A percentile compares a stretch with the other conserved stretches of the same genome.
phyloP scores from a whole-genome alignment of 2,329 filamentous ascomycete species.

The Monosporascus sp. region DNA sequence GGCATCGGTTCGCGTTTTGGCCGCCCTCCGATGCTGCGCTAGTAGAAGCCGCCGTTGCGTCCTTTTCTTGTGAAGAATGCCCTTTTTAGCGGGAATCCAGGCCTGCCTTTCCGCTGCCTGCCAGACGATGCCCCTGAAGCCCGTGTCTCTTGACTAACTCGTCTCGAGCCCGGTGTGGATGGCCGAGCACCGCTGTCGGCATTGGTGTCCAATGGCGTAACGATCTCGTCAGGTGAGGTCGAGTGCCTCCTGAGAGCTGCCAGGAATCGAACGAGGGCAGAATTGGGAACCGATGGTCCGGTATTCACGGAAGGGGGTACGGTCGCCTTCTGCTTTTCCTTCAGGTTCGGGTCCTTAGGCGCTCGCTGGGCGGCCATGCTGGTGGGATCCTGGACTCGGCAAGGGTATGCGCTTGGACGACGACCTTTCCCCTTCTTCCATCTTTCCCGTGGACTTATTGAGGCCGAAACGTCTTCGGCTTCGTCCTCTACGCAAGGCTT shows the following conservation, averaged over 20 bases:
- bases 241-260: neutral
- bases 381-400: neutral
- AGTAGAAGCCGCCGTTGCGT: neutral
- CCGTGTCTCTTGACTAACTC: neutral
- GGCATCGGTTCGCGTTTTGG: neutral
- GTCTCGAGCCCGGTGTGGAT: neutral
- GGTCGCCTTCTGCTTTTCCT: neutral
- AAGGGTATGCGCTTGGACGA: constrained; percentile 1
- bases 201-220: neutral
- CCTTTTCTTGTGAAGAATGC: neutral
- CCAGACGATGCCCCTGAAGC: neutral
- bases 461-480: neutral
- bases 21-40: neutral
- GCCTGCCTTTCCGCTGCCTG: neutral
- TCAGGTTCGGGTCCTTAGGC: neutral
- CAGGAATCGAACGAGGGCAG: neutral
- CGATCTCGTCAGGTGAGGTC: neutral
- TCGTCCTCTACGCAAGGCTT: neutral
- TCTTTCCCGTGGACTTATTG: neutral
- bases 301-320: neutral
- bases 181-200: neutral
- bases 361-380: neutral
- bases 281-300: neutral
- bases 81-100: neutral
- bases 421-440: constrained; percentile 6